These are phyloP conservation scores for Anethum foeniculum DNA, from an alignment of 140 eudicot genomes.

Conservation along the genomic window DNA sequence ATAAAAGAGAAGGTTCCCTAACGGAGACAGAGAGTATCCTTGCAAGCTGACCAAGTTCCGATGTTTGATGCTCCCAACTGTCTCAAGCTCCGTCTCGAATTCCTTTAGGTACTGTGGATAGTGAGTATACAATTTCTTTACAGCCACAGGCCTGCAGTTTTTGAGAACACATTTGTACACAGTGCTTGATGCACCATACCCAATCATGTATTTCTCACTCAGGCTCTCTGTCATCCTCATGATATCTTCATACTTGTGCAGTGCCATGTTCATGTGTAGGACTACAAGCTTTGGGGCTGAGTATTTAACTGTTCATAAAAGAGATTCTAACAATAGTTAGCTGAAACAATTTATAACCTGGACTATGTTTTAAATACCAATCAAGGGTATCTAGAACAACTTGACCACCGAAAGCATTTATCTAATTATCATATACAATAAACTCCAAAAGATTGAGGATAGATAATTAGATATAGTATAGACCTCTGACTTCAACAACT, in stretches of 20 bases:
- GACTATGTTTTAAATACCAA: not conserved
- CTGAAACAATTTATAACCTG: not conserved
- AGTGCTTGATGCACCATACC: conserved; percentile 85
- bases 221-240: conserved; percentile 95
- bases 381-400: not conserved
- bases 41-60: conserved; percentile 81
- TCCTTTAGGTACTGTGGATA: conserved; percentile 64
- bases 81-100: conserved; percentile 72
- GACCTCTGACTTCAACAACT: not conserved
- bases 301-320: conserved; percentile 43
- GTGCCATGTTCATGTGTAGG: conserved; percentile 98
- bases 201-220: conserved; percentile 65
- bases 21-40: conserved; percentile 73
- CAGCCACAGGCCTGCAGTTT: conserved; percentile 82
- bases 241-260: conserved; percentile 89
- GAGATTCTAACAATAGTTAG: not conserved
- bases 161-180: conserved; percentile 70
- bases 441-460: not conserved
- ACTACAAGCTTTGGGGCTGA: conserved; percentile 90
- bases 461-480: too few species aligned
- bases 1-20: conserved; percentile 74
- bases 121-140: conserved; percentile 64
- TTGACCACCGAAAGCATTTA: not conserved
- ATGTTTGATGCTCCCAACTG: conserved; percentile 77
- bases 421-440: not conserved